Evolutionary conservation across 179 eudicot genomes (phyloP), one percentile per base, ranked within the genome.

Genomic region (Corrigiola litoralis): DNA sequence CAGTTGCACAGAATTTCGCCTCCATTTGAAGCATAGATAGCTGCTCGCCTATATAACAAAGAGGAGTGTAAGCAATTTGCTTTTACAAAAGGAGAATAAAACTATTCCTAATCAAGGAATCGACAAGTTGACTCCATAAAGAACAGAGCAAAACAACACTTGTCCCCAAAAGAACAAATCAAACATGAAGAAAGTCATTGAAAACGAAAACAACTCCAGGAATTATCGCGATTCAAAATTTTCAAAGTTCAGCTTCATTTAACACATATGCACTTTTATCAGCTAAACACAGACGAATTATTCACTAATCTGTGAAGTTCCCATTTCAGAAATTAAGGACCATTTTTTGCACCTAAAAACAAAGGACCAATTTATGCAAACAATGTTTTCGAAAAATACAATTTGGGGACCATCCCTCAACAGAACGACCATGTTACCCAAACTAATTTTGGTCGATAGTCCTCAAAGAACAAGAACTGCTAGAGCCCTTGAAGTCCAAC

Each of bases 11-110:
- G 63, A 81, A 81, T 24, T 58, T 63, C 73, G 70, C 80, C 63
- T 79, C 85, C 71, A 79, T 56, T n/a, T 75, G 57, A 58, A 69
- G 77, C 20, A 40, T 41, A 42, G 76, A 68, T 33, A 38, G 58
- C 56, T 72, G 68, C 55, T 65, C 47, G 38, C 65, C 82, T 75
- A 66, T 59, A 68, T n/a, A 46, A 16, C 18, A 52, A 28, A 25
- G 18, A 12, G 38, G 34, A 32, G 14, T 13, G 27, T 52, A 36
- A 58, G 40, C 55, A 65, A 24, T 11, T 46, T 28, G 3, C 23
- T 56, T 23, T 34, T 7, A 41, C 20, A n/a, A 41, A 3, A 41
- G n/a, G 14, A 41, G n/a, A 41, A 8, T 41, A 11, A 25, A 56
- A 10, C 6, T 10, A 27, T 40, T 10, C 44, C 11, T 40, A 34